Evolutionary conservation across 2,329 filamentous ascomycete genomes (phyloP).

Genomic region (Clarireedia homoeocarpa): DNA sequence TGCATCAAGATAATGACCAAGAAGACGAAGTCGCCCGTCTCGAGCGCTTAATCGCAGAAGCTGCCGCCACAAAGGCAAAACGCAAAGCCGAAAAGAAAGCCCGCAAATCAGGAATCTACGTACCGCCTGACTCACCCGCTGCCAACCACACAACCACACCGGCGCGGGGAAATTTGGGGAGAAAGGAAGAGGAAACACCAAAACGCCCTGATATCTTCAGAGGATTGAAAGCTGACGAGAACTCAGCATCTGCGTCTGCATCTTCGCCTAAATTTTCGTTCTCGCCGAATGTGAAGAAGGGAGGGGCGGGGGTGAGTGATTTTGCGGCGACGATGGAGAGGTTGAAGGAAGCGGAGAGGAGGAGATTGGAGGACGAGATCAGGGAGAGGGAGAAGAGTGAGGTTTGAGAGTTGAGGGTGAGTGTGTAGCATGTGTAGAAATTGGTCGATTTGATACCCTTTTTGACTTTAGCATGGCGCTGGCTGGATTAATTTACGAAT

Average conservation of each 20-base stretch:
- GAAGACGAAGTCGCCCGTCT: conserved; percentile 38
- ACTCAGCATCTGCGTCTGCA: conserved; percentile 27
- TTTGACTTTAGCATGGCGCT: conserved; percentile 25
- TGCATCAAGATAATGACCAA: conserved; percentile 15
- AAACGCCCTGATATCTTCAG: conserved; percentile 30
- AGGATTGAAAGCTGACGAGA: conserved; percentile 34
- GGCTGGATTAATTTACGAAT: conserved; percentile 4
- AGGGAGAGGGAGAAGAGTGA: conserved; percentile 34
- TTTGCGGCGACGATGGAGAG: conserved; percentile 44
- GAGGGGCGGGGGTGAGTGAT: conserved; percentile 24
- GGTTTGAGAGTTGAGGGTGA: neutral
- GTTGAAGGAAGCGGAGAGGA: conserved; percentile 47
- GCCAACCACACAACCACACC: conserved; percentile 1
- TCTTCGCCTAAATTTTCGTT: conserved; percentile 29
- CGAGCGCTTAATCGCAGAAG: conserved; percentile 36
- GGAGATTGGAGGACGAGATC: conserved; percentile 44
- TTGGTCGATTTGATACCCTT: conserved; percentile 1
- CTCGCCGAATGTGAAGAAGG: conserved; percentile 22
- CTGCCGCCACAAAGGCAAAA: conserved; percentile 33
- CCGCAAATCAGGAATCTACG: conserved; percentile 30
- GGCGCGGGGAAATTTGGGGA: conserved; percentile 8
- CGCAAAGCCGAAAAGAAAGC: conserved; percentile 31
- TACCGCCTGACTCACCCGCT: conserved; percentile 21
- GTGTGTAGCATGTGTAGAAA: neutral
- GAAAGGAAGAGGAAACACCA: conserved; percentile 21